These are phyloP conservation scores for Colletotrichum euphorbiae DNA, from an alignment of 2,329 filamentous ascomycete species.

Conservation along the genomic window DNA sequence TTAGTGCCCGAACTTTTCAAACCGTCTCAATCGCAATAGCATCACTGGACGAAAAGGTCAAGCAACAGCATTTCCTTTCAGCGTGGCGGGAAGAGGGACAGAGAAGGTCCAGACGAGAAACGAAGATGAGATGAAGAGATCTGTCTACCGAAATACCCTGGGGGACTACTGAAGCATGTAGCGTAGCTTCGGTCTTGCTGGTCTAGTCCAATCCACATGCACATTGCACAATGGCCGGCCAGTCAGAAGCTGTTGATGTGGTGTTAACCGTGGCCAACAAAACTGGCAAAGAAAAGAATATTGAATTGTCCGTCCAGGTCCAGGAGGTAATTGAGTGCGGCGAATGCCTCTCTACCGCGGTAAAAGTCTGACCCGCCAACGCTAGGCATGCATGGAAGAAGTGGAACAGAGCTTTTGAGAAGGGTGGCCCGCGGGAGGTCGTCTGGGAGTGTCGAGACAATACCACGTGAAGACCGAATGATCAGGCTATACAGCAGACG, in stretches of 20 bases:
- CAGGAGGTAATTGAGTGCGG: not conserved
- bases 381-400: slow-evolving; percentile 16
- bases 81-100: not conserved
- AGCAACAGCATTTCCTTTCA: not conserved
- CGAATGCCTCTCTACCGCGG: not conserved
- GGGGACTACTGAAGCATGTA: slow-evolving; percentile 4
- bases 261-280: slow-evolving; percentile 14
- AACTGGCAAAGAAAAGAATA: too few species aligned
- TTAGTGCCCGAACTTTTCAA: not conserved
- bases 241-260: not conserved
- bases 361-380: not conserved
- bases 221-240: not conserved
- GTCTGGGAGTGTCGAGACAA: not conserved
- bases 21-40: not conserved
- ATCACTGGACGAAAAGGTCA: not conserved
- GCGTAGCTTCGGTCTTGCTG: not conserved
- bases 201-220: not conserved
- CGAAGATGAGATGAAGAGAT: slow-evolving; percentile 13
- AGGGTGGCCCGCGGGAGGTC: not conserved
- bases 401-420: not conserved
- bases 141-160: not conserved
- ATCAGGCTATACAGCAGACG: slow-evolving; percentile 10
- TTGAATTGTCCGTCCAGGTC: too few species aligned
- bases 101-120: not conserved
- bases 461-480: not conserved